These are phyloP conservation scores for Crithidia thermophila DNA, from an alignment of 208 protist species.

Conservation along the genomic window DNA sequence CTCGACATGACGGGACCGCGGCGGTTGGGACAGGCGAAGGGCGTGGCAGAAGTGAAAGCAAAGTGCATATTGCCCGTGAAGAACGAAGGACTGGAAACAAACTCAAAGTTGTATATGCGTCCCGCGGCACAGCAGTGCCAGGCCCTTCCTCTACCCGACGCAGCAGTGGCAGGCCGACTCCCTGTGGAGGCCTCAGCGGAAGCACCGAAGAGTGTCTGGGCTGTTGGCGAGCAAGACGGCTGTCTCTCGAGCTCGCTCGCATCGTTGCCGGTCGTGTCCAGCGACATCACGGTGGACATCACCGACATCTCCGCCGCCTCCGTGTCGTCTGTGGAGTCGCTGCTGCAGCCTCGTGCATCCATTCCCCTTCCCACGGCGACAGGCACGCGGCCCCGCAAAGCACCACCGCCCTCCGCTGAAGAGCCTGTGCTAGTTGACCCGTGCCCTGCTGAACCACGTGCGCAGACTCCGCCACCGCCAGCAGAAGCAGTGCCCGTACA, in stretches of 20 bases:
- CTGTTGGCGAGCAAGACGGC: constrained; percentile 10
- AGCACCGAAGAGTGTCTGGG: constrained; percentile 10
- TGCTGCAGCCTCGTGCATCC: constrained; percentile 12
- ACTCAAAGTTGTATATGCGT: not conserved
- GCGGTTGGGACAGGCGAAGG: too few relatives aligned
- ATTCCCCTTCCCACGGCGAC: constrained; percentile 13
- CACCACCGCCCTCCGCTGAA: too few relatives aligned
- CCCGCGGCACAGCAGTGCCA: too few relatives aligned
- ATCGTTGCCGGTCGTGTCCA: not conserved
- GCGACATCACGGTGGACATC: not conserved
- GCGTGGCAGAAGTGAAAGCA: too few relatives aligned
- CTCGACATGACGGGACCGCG: constrained; percentile 35
- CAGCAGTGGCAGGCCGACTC: not conserved
- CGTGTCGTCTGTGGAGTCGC: constrained; percentile 8
- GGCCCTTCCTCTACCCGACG: too few relatives aligned
- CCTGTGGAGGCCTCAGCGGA: constrained; percentile 6
- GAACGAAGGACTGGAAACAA: too few relatives aligned
- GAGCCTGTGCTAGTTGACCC: too few relatives aligned
- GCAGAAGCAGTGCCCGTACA: not conserved
- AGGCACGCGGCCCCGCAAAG: too few relatives aligned
- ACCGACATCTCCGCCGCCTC: constrained; percentile 13
- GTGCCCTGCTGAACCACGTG: too few relatives aligned
- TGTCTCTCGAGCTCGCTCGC: constrained; percentile 1
- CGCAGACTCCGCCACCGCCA: too few relatives aligned
- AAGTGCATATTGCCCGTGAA: too few relatives aligned